Conservation (phyloP, 352 stramenopile species). For the Pythium phragmitis region DNA sequence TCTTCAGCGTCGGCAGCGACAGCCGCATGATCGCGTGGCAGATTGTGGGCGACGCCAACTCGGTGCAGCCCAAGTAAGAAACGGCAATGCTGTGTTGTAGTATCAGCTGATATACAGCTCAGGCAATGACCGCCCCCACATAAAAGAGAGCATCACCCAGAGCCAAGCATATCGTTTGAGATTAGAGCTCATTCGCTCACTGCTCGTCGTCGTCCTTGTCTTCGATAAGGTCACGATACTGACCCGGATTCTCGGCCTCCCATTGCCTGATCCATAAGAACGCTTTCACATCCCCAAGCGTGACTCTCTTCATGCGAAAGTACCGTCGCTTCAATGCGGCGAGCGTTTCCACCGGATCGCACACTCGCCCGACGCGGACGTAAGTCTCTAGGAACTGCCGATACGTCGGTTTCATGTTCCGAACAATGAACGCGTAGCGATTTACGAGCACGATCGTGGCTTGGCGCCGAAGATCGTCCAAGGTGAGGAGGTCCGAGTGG, state of each 20-base stretch:
- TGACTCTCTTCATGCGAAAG: conserved; percentile 3
- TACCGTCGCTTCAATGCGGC: conserved; percentile 26
- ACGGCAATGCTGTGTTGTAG: not conserved
- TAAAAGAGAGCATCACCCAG: not conserved
- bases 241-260: conserved; percentile 28
- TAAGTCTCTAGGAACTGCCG: conserved; percentile 34
- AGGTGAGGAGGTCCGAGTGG: conserved; percentile 33
- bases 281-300: conserved; percentile 30
- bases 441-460: conserved; percentile 38
- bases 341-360: conserved; percentile 31
- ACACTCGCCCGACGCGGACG: conserved; percentile 18
- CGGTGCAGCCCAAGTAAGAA: conserved; percentile 46
- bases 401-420: conserved; percentile 20
- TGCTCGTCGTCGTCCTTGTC: conserved; percentile 4
- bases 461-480: conserved; percentile 34
- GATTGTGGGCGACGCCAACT: conserved; percentile 70
- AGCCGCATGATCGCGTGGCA: conserved; percentile 86
- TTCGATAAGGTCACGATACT: conserved; percentile 14
- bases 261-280: conserved; percentile 48
- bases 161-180: not conserved
- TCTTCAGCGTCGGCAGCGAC: conserved; percentile 81
- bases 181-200: not conserved
- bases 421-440: conserved; percentile 19
- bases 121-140: too few species aligned
- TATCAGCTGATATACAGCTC: too few species aligned